Base-by-base conservation (phyloP, 164 flowering plant genomes). In the Dillenia suffruticosa region DNA sequence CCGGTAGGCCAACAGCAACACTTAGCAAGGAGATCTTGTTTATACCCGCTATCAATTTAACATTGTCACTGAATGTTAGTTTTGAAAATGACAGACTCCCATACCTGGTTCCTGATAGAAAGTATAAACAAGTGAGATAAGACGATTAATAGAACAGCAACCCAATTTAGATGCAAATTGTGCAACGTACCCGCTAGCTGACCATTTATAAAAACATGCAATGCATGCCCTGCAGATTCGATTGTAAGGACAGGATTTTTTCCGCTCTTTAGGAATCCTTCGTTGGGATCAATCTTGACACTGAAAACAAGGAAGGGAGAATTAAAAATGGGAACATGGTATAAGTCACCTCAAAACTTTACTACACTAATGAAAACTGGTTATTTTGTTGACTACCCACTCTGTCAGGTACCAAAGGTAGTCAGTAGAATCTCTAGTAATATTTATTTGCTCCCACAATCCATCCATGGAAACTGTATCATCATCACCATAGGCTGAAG, bases 331-430 rank as follows among this genome's bases (percentile, higher is more conserved):
- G 40, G 40, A 32, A 5, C 40, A 5, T 32, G 40, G 40, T 32
- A 32, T 5, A 6, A 4, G 40, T 32, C 40, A 5, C 40, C 40
- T 2, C 40, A 32, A 32, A 32, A 7, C 40, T 6, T 32, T 32
- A 6, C 40, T 5, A 32, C 6, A 32, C 40, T 32, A 32, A 32
- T 32, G 40, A 32, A 6, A 32, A 32, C 40, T 32, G 40, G 40
- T 32, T 32, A 4, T 32, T 4, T 32, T 0, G 40, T 19, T 1
- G 22, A 19, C 1, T 64, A 82, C 98, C 80, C 65, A 93, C 98
- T 76, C 85, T 75, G 97, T 83, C 70, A 81, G 70, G 74, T 93
- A 93, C 98, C 97, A 93, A 78, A 93, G 70, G 63, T 93, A 90
- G 67, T 93, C 97, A 1, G 90, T 65, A 51, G 61, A 32, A 74